A percentile compares a stretch with the other conserved stretches of the same genome.
These are phyloP conservation scores for Cicer bijugum DNA, from an alignment of 306 rosid genomes.

Conservation along the genomic window DNA sequence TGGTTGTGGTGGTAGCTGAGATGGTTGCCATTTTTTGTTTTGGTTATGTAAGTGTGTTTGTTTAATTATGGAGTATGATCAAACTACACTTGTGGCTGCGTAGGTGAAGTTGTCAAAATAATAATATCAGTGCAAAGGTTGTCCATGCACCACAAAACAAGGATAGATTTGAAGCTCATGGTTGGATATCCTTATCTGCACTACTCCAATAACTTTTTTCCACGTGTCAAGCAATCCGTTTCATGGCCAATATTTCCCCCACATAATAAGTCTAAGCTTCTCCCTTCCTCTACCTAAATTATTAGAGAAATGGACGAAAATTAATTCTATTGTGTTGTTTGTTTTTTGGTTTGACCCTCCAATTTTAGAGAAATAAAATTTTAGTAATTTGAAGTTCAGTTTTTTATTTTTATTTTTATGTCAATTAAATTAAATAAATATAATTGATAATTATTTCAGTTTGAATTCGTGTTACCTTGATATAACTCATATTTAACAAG, in stretches of 20 bases:
- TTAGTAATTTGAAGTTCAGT: no score
- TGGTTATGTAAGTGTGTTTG: neutral
- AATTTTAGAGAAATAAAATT: no score
- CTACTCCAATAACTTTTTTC: constrained; percentile 49
- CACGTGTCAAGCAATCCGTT: constrained; percentile 63
- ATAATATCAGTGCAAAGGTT: constrained; percentile 44
- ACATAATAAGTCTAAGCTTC: neutral
- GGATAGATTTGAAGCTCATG: constrained; percentile 58
- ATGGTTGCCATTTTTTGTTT: constrained; percentile 72
- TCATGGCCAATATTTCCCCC: constrained; percentile 1
- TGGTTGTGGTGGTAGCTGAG: constrained; percentile 61
- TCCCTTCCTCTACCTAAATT: neutral
- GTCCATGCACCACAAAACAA: constrained; percentile 54
- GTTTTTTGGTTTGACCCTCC: no score
- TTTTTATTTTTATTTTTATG: no score
- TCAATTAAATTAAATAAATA: no score
- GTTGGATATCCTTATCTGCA: constrained; percentile 67
- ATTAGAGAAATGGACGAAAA: neutral
- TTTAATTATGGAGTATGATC: constrained; percentile 16
- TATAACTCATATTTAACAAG: neutral
- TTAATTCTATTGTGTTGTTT: neutral
- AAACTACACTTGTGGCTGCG: neutral
- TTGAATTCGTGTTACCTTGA: neutral
- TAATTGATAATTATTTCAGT: no score
- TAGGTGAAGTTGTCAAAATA: constrained; percentile 40